These are phyloP conservation scores for Backusella tuberculispora DNA, from an alignment of 192 early-diverging fungal species.

Conservation along the genomic window DNA sequence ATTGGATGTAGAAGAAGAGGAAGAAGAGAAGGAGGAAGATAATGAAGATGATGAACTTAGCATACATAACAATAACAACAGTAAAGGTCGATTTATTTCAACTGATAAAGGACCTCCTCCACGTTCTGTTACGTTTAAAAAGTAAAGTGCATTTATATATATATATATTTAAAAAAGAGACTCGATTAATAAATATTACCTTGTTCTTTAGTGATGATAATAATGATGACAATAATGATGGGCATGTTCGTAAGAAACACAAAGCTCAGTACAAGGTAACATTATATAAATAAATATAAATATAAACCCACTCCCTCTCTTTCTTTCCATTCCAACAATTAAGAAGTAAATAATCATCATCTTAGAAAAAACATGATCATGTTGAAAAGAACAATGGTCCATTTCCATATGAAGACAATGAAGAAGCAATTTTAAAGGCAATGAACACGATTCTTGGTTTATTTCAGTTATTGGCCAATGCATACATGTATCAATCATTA, in stretches of 20 bases:
- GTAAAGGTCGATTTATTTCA: background rate
- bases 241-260: background rate
- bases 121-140: background rate
- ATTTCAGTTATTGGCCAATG: slow-evolving; percentile 12
- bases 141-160: background rate
- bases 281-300: background rate
- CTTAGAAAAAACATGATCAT: background rate
- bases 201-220: too few relatives aligned
- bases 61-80: background rate
- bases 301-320: background rate
- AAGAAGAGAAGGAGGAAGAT: background rate
- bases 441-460: background rate
- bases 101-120: background rate
- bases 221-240: too few relatives aligned
- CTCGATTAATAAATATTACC: too few relatives aligned
- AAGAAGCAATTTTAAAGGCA: background rate
- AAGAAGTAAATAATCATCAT: too few relatives aligned
- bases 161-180: too few relatives aligned
- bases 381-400: background rate
- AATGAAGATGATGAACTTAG: background rate
- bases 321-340: too few relatives aligned
- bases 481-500: slow-evolving; percentile 31
- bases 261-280: background rate
- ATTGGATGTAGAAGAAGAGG: background rate
- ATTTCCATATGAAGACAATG: background rate